Evolutionary conservation across 192 early-diverging fungal species (phyloP).

Genomic region (Backusella psychrophila): DNA sequence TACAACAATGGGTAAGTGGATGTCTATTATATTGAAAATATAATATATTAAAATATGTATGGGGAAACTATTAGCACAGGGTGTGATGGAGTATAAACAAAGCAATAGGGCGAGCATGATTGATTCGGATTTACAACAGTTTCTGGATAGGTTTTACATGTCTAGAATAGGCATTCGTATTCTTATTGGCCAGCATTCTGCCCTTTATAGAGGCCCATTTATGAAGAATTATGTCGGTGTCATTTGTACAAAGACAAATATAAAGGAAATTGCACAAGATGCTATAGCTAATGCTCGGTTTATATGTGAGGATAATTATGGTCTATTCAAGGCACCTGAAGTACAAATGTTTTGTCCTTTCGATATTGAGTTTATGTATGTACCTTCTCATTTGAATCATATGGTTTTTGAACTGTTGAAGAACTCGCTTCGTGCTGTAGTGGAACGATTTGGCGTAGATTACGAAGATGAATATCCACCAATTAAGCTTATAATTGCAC

Average conservation of each 20-base stretch:
- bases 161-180: slow-evolving; percentile 96
- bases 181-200: slow-evolving; percentile 85
- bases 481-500: slow-evolving; percentile 89
- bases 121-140: slow-evolving; percentile 80
- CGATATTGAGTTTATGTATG: slow-evolving; percentile 93
- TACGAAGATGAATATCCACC: slow-evolving; percentile 79
- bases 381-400: slow-evolving; percentile 94
- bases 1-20: slow-evolving; percentile 67
- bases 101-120: slow-evolving; percentile 40
- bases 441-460: slow-evolving; percentile 85
- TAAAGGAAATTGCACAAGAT: slow-evolving; percentile 79
- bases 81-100: slow-evolving; percentile 89
- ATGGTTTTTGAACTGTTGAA: slow-evolving; percentile 98
- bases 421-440: slow-evolving; percentile 92
- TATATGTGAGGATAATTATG: slow-evolving; percentile 89
- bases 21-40: not conserved
- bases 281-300: slow-evolving; percentile 88
- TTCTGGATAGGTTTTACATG: slow-evolving; percentile 95
- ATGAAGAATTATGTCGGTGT: slow-evolving; percentile 84
- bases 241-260: slow-evolving; percentile 85
- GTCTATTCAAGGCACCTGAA: slow-evolving; percentile 75
- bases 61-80: slow-evolving; percentile 62
- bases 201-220: slow-evolving; percentile 60
- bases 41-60: not conserved
- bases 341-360: slow-evolving; percentile 69